Evolutionary conservation across 2,329 filamentous ascomycete species (phyloP).

Genomic region (Zymoseptoria pseudotritici): DNA sequence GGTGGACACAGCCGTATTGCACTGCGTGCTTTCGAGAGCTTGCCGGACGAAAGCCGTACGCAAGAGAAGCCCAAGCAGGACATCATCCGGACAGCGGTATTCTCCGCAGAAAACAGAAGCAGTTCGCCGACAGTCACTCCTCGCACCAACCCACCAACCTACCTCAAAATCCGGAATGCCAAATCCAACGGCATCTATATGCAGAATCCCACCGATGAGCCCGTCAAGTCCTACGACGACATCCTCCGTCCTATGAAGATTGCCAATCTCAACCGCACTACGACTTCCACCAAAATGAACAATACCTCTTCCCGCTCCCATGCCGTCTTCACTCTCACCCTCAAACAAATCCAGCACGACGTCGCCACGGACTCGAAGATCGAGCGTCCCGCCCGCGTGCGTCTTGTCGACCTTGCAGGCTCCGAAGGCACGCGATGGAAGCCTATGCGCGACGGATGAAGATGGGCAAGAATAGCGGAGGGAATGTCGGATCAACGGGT

Average conservation of each 20-base stretch:
- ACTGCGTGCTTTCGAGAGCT: too few species aligned
- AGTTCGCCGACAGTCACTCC: conserved; percentile 51
- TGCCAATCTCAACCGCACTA: conserved; percentile 80
- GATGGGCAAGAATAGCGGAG: too few species aligned
- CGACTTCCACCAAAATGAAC: conserved; percentile 97
- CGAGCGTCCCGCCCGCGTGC: conserved; percentile 85
- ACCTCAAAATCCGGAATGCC: conserved; percentile 94
- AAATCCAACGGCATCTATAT: conserved; percentile 94
- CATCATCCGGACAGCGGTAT: too few species aligned
- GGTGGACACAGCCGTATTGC: too few species aligned
- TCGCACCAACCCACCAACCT: conserved; percentile 70
- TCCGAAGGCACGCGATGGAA: conserved; percentile 51
- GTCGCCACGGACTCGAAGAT: conserved; percentile 97
- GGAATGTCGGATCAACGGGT: too few species aligned
- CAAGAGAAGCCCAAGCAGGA: too few species aligned
- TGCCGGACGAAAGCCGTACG: too few species aligned
- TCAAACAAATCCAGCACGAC: conserved; percentile 97
- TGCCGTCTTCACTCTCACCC: too few species aligned
- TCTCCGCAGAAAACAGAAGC: too few species aligned
- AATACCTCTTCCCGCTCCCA: conserved; percentile 95
- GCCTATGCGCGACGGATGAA: too few species aligned
- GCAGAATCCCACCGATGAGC: conserved; percentile 89
- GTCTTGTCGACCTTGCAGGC: conserved; percentile 88
- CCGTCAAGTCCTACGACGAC: conserved; percentile 78
- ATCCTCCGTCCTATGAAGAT: conserved; percentile 85